A percentile compares a stretch with the other conserved stretches of the same genome.
Conservation (phyloP, 371 early-diverging fungal species). For the Thermomucor indicae-seudaticae region DNA sequence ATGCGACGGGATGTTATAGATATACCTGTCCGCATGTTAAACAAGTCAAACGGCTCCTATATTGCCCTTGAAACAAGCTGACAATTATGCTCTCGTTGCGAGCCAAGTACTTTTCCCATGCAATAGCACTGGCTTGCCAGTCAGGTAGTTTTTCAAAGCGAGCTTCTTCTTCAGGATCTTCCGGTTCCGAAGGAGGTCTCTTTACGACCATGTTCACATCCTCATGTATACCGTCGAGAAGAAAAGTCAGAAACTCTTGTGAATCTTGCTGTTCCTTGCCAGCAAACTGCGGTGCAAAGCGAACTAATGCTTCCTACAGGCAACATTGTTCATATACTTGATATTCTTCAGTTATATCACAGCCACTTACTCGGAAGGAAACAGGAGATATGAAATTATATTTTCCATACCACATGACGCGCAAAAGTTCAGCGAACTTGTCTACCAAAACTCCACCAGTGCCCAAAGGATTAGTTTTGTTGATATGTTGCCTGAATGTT, state of each 20-base stretch:
- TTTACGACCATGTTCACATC: slow-evolving; percentile 53
- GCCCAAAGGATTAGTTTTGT: slow-evolving; percentile 76
- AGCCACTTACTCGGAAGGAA: slow-evolving; percentile 39
- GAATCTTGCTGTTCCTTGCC: slow-evolving; percentile 78
- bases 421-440: slow-evolving; percentile 64
- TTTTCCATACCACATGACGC: slow-evolving; percentile 66
- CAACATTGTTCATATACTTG: not conserved
- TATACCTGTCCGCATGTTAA: slow-evolving; percentile 69
- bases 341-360: not conserved
- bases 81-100: slow-evolving; percentile 90
- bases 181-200: slow-evolving; percentile 19
- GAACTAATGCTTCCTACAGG: slow-evolving; percentile 51
- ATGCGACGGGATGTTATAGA: not conserved
- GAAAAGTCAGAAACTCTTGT: slow-evolving; percentile 69
- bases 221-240: slow-evolving; percentile 77
- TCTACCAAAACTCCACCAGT: slow-evolving; percentile 73
- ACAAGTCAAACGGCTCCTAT: slow-evolving; percentile 78
- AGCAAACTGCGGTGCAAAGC: slow-evolving; percentile 62
- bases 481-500: slow-evolving; percentile 66
- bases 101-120: slow-evolving; percentile 77
- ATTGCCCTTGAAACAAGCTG: slow-evolving; percentile 86
- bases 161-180: slow-evolving; percentile 36
- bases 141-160: slow-evolving; percentile 41
- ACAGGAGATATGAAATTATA: slow-evolving; percentile 57
- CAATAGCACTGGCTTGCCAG: slow-evolving; percentile 55